Evolutionary conservation across 257 asterid species (phyloP), one percentile per base, ranked within the genome.

Genomic region (Ballota nigra): DNA sequence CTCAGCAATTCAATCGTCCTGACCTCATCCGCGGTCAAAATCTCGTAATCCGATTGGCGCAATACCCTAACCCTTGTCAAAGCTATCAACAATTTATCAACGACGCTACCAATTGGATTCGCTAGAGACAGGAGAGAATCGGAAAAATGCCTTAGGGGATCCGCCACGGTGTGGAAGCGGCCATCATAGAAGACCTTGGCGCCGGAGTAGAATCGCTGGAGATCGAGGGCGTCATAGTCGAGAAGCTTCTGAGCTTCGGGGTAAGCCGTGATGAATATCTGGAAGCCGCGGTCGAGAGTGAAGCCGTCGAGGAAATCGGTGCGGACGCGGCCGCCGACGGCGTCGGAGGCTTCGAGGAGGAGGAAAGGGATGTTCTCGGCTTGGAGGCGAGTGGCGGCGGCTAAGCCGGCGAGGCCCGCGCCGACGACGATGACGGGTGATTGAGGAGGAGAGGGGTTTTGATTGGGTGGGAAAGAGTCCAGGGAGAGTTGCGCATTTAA

Each of bases 271-370:
- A 91, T 94, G 86, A 94, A 91, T 41, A 94, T 94, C 60, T 94
- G 97, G 80, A 94, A 94, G 7, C 99, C 99, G 53, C 99, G 97
- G 70, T 94, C 99, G 69, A 94, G 89, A 19, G 85, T 83, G 88
- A 75, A 94, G 49, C 97, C 99, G 73, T 94, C 92, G 79, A 85
- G 81, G 40, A 68, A 33, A 73, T 94, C 99, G 6, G 97, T 80
- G 5, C 97, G 95, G 5, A 94, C 99, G n/a, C 99, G 96, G 73
- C 97, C 99, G 6, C 99, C 99, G 41, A 94, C 95, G 43, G 80
- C 82, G 80, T 94, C 93, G 74, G 97, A 85, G 61, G 97, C 84
- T 75, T 94, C 97, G 56, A 94, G 83, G 78, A 94, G 85, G 71
- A 86, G 78, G 87, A 77, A 94, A 4, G 97, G 97, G 71, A 88